These are phyloP conservation scores for Colletotrichum graminicola DNA, from an alignment of 2,329 filamentous ascomycete species.

Conservation along the genomic window DNA sequence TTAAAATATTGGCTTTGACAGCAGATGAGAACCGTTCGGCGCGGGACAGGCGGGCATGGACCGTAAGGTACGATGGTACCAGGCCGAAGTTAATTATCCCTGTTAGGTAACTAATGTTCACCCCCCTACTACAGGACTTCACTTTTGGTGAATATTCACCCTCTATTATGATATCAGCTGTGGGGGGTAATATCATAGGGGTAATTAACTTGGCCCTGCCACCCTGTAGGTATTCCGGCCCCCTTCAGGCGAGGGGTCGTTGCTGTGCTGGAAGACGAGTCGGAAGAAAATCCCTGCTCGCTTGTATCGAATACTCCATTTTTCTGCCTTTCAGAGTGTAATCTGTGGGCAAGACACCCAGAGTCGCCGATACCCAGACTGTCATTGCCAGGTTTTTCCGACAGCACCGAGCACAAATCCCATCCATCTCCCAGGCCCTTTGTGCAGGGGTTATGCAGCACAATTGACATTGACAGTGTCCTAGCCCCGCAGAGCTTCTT, in stretches of 20 bases:
- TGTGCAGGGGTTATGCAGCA: conserved; percentile 31
- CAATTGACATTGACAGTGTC: conserved; percentile 12
- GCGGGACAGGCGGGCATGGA: conserved; percentile 9
- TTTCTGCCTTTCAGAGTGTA: conserved; percentile 6
- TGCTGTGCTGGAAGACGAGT: conserved; percentile 11
- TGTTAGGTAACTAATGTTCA: too few species aligned
- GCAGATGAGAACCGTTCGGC: conserved; percentile 33
- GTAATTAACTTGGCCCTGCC: too few species aligned
- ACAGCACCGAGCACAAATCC: neutral
- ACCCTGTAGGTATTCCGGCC: too few species aligned
- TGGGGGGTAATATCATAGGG: too few species aligned
- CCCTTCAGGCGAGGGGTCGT: conserved; percentile 14
- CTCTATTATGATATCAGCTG: too few species aligned
- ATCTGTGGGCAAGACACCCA: conserved; percentile 22
- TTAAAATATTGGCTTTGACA: conserved; percentile 3
- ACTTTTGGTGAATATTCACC: too few species aligned
- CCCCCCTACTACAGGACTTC: too few species aligned
- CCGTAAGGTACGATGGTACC: too few species aligned
- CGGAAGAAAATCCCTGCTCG: conserved; percentile 33
- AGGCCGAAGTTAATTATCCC: too few species aligned
- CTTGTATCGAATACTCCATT: conserved; percentile 15
- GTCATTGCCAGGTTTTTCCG: conserved; percentile 36
- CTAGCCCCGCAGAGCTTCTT: conserved; percentile 34
- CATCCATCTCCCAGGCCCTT: neutral
- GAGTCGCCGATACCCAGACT: conserved; percentile 6